Evolutionary conservation across 2,329 filamentous ascomycete genomes (phyloP).

Genomic region (Tympanopsis confertula): DNA sequence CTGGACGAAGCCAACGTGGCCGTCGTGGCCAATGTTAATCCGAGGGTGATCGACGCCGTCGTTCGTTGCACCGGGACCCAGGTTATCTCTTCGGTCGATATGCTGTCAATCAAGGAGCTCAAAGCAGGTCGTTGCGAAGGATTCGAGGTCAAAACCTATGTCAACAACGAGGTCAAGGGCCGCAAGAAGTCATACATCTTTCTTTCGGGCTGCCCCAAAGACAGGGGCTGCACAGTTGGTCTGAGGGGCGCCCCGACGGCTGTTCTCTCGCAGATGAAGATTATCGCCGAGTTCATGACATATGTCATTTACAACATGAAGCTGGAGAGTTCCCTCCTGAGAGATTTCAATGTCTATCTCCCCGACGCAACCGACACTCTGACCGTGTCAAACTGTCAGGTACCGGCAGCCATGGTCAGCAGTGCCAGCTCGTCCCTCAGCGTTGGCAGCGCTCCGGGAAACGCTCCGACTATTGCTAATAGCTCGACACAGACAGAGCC

Average conservation of each 20-base stretch:
- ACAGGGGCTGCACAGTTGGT: conserved; percentile 89
- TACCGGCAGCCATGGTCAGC: background rate
- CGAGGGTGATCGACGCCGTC: conserved; percentile 88
- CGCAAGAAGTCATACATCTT: conserved; percentile 93
- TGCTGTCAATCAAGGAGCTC: conserved; percentile 65
- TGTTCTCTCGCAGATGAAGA: conserved; percentile 69
- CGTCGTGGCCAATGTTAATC: conserved; percentile 92
- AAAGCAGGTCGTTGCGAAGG: conserved; percentile 70
- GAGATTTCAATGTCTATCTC: conserved; percentile 84
- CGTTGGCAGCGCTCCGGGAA: background rate
- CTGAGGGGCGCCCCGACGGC: conserved; percentile 68
- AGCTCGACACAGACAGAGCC: background rate
- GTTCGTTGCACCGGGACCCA: conserved; percentile 83
- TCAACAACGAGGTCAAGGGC: conserved; percentile 64
- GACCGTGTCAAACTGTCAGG: too few relatives aligned
- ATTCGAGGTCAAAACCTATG: conserved; percentile 92
- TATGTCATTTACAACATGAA: conserved; percentile 98
- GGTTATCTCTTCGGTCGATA: conserved; percentile 90
- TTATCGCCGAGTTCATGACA: conserved; percentile 95
- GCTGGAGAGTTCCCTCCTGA: conserved; percentile 84
- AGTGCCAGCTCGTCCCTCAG: background rate
- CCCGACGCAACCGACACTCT: conserved; percentile 30
- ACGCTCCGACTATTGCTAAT: background rate
- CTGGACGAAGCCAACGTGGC: conserved; percentile 81
- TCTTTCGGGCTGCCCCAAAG: conserved; percentile 76